Conservation (phyloP, 116 monocot genomes). For the Iris pallida region DNA sequence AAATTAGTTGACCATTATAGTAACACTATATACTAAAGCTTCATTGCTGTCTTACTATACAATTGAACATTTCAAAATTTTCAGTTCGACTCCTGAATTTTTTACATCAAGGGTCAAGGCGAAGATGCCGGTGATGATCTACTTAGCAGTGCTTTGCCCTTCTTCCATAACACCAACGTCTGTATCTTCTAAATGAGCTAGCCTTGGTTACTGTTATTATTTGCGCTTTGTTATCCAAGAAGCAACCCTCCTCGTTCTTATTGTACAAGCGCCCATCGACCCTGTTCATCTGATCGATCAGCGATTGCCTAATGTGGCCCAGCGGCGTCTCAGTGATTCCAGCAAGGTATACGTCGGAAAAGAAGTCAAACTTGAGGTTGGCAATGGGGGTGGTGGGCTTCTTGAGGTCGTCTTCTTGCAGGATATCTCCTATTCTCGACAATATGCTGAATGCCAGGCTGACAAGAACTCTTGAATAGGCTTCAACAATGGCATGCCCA, state of each 20-base stretch:
- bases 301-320: slow-evolving; percentile 66
- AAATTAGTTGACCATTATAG: no score
- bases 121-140: no score
- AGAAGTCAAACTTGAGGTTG: slow-evolving; percentile 77
- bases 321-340: slow-evolving; percentile 81
- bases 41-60: no score
- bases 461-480: slow-evolving; percentile 81
- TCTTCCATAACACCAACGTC: slow-evolving; percentile 24
- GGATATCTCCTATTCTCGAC: slow-evolving; percentile 76
- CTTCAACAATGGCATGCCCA: slow-evolving; percentile 76
- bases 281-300: slow-evolving; percentile 77
- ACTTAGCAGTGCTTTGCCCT: background rate
- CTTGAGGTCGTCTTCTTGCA: slow-evolving; percentile 88
- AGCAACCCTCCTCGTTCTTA: background rate
- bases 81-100: no score
- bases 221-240: background rate
- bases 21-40: no score
- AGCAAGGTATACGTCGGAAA: slow-evolving; percentile 71
- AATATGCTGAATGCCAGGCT: slow-evolving; percentile 85
- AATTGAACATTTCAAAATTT: no score
- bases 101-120: no score
- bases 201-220: background rate
- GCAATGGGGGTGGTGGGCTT: slow-evolving; percentile 74
- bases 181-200: slow-evolving; percentile 7
- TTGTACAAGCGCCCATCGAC: slow-evolving; percentile 35